phyloP scores from a whole-genome alignment of 306 rosid genomes.

The Cyamopsis tetragonoloba region DNA sequence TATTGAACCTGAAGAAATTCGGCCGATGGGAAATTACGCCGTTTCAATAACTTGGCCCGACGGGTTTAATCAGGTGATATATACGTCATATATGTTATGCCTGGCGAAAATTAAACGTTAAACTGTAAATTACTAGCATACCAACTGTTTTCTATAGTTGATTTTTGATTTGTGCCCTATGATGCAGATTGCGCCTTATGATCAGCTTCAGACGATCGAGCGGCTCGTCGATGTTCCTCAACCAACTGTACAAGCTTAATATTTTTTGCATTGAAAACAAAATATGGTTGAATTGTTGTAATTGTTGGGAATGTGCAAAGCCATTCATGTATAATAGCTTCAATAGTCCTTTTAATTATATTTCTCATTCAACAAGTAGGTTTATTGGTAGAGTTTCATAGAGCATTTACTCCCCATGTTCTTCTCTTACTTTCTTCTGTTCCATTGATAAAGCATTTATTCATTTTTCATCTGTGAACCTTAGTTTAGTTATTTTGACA shows the following conservation, averaged over 20 bases:
- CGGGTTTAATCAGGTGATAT: conserved; percentile 84
- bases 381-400: conserved; percentile 22
- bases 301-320: conserved; percentile 4
- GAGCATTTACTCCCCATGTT: conserved; percentile 4
- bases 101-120: not conserved
- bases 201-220: conserved; percentile 86
- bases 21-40: conserved; percentile 95
- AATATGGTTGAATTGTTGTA: conserved; percentile 20
- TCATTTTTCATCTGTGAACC: not conserved
- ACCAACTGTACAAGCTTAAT: conserved; percentile 47
- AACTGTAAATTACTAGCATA: not conserved
- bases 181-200: conserved; percentile 91
- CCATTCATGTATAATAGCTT: conserved; percentile 2
- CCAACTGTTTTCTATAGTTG: not conserved
- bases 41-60: conserved; percentile 93
- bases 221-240: conserved; percentile 60
- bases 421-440: not conserved
- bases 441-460: conserved; percentile 13
- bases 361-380: not conserved
- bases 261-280: conserved; percentile 10
- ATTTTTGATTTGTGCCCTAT: conserved; percentile 9
- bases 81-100: not conserved
- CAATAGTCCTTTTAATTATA: conserved; percentile 12
- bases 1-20: conserved; percentile 89
- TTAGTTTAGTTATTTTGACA: not conserved